Evolutionary conservation across 169 alveolate species (phyloP), one percentile per base, ranked within the genome.

Genomic region (Eimeria necatrix): DNA sequence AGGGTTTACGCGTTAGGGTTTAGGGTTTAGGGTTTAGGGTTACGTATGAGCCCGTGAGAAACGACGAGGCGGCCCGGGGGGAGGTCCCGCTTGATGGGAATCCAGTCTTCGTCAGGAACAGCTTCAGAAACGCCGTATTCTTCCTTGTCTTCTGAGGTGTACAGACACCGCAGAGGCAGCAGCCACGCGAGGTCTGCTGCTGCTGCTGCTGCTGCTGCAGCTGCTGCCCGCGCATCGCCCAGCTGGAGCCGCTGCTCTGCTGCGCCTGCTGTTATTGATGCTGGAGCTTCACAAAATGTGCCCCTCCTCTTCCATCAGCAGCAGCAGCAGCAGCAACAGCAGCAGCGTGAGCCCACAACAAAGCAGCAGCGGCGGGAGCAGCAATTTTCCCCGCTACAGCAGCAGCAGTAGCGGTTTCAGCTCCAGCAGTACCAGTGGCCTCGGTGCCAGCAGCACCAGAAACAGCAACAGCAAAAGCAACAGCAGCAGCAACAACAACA

Each of bases 21-120:
- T 53, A 53, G 64, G 64, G 64, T 53, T 64, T 64, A n/a, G 76
- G 76, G 76, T 64, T 64, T 64, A 60, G 49, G 32, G 80, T 12
- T 86, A 88, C 94, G 94, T 18, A 88, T n/a, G n/a, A 88, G 94
- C 12, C 94, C 94, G 86, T 88, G 78, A 56, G 76, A 78, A 14
- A 52, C 60, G 49, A 88, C 94, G 56, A 88, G 86, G 14, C 94
- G 94, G 51, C 94, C 94, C 74, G 14, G 32, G 12, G 94, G 94
- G 73, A 88, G 56, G 60, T 24, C 46, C 14, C 86, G 94, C 24
- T 22, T 18, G 12, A 88, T 48, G 10, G 94, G 94, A n/a, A 88
- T 51, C 94, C 94, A 88, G 85, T 53, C 68, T 14, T 68, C 94
- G 41, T 88, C 94, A 8, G 94, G 94, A 18, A 88, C 73, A 1